Evolutionary conservation across 345 rosid genomes (phyloP), one percentile per base, ranked within the genome.

Genomic region (Citrus australasica): DNA sequence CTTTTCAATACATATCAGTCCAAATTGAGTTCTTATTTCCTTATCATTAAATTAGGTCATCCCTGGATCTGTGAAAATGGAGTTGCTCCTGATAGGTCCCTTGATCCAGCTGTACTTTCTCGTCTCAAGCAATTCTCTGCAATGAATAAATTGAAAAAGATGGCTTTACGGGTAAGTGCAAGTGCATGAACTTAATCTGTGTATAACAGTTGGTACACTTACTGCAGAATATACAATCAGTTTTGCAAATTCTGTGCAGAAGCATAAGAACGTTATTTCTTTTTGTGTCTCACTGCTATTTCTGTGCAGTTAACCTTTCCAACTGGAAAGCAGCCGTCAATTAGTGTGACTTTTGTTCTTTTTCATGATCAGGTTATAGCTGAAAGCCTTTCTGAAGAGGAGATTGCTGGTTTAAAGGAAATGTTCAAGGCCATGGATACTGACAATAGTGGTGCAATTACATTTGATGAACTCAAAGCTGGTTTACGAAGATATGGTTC

Each of bases 51-150:
- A 79, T 78, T 77, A 96, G 99, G 94, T 82, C 99, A 95, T 85
- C 99, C 99, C 53, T 95, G 98, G 99, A 94, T 95, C 68, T 91
- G 95, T 83, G 92, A 95, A 85, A 94, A 92, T 85, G 99, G 99
- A 84, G 98, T 95, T 84, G 99, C 99, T 73, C 99, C 99, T 38
- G 99, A 95, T 84, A 91, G 88, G 82, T 85, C 97, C 21, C 84
- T 95, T 33, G 98, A 95, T 86, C 88, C 99, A 16, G 99, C 99
- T 68, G 97, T 95, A 69, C 98, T 95, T 81, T 93, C 99, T 77
- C 97, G 99, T 73, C 94, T 95, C 79, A 95, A 93, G 82, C 93
- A 90, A 82, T 95, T 95, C 89, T 95, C 99, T 68, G 98, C 98
- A 28, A 95, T 95, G 99, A 95, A 95, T 85, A 95, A 93, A 87